Base-by-base conservation (phyloP, 1,139 yeast genomes). In the Saccharomyces hybrid region DNA sequence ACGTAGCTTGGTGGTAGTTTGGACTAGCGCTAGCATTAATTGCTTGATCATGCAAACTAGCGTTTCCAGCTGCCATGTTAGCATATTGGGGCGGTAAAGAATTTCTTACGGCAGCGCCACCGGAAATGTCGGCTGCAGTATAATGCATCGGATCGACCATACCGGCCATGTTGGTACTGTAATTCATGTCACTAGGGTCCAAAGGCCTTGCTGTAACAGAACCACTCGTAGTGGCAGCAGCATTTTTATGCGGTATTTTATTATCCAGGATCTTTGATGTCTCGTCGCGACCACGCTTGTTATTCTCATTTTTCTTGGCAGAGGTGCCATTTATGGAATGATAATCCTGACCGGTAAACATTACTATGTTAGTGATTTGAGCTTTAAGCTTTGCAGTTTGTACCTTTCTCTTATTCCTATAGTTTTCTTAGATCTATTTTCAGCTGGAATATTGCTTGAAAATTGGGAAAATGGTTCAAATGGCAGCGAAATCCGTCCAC, bases 251-350 rank as follows among this genome's bases (percentile, higher is more conserved):
- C 44, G 44, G 44, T 38, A 38, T 38, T 9, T 38, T 38, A 16
- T 38, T 19, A 19, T 38, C 19, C 24, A 19, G 9, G 24, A 38
- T 38, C 24, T 38, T 38, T 38, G 44, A 38, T 16, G 44, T 38
- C n/a, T 38, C 44, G 19, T 38, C 44, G 12, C 4, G 2, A 38
- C 12, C n/a, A 49, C 51, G 41, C 24, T 4, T 26, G n/a, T 49
- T 51, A 27, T 41, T 51, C 27, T 32, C 48, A 38, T 28, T 53
- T 38, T 38, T 21, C 24, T 38, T 11, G 44, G n/a, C 19, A 9
- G 44, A 38, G 19, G 16, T 38, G 19, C 26, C 19, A 11, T 38
- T 24, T 38, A 38, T 19, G 24, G 44, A 38, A 19, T 9, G 44
- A 38, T 38, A 38, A 6, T 38, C 44, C 21, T 38, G 44, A 11